Percentiles rank a stretch among this genome's conserved stretches.
phyloP scores from a whole-genome alignment of 345 rosid species.

The Raphanus sativus region DNA sequence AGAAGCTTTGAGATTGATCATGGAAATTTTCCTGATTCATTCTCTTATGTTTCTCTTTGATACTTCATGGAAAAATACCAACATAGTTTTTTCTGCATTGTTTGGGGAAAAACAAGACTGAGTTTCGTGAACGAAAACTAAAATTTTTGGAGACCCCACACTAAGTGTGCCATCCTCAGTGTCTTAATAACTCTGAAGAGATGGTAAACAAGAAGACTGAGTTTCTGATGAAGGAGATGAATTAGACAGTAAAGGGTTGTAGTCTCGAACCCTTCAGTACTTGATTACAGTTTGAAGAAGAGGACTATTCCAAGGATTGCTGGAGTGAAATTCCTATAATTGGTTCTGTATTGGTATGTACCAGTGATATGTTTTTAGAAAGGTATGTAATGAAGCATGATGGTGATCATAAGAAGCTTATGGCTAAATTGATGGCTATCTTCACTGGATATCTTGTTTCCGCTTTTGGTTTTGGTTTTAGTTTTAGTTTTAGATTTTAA shows the following conservation, averaged over 20 bases:
- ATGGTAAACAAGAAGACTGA: too few species aligned
- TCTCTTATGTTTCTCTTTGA: not conserved
- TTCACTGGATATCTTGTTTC: too few species aligned
- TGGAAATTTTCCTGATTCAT: not conserved
- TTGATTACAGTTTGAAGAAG: conserved; percentile 35
- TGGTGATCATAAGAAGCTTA: not conserved
- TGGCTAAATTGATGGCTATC: conserved; percentile 18
- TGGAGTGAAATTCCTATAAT: not conserved
- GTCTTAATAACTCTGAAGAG: too few species aligned
- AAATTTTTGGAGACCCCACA: too few species aligned
- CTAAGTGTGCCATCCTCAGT: too few species aligned
- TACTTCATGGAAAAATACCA: conserved; percentile 15
- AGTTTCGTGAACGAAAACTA: too few species aligned
- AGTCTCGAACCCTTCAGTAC: not conserved
- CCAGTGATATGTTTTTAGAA: not conserved
- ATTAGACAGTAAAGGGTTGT: conserved; percentile 24
- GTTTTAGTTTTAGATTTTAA: too few species aligned
- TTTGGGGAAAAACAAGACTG: too few species aligned
- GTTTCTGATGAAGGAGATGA: conserved; percentile 37
- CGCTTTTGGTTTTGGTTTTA: too few species aligned
- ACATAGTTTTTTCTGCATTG: too few species aligned
- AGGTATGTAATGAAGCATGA: conserved; percentile 1
- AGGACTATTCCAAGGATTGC: conserved; percentile 38
- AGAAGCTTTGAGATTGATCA: not conserved
- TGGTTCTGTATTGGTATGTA: not conserved